Percentiles rank a stretch among this genome's conserved stretches.
phyloP scores from a whole-genome alignment of 805 yeast species.

The Wickerhamiella spandovensis region DNA sequence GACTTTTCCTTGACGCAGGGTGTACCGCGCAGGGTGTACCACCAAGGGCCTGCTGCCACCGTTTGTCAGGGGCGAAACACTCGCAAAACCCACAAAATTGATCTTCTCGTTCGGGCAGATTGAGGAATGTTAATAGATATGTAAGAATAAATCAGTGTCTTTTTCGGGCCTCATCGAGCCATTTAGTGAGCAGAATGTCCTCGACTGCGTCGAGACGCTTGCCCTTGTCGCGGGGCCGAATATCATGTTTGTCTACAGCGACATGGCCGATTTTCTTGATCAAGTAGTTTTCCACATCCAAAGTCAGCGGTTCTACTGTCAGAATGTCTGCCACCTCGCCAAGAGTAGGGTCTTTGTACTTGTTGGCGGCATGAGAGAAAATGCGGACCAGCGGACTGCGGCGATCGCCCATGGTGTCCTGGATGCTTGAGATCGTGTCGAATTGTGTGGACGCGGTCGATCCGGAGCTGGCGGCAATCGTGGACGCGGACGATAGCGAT shows the following conservation, averaged over 20 bases:
- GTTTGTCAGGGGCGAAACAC: no score
- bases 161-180: constrained; percentile 13
- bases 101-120: no score
- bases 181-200: constrained; percentile 15
- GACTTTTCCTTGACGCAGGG: no score
- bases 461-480: background rate
- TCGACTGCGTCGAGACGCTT: constrained; percentile 16
- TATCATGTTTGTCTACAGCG: constrained; percentile 9
- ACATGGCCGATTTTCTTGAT: constrained; percentile 14
- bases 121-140: background rate
- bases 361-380: constrained; percentile 16
- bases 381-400: constrained; percentile 13
- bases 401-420: constrained; percentile 4
- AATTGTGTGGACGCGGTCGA: background rate
- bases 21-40: no score
- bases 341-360: constrained; percentile 17
- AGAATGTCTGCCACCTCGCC: constrained; percentile 16
- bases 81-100: no score
- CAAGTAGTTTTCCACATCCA: constrained; percentile 16
- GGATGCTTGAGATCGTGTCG: constrained; percentile 5
- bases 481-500: constrained; percentile 3
- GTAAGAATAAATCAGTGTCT: background rate
- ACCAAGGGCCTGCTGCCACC: no score
- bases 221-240: constrained; percentile 4
- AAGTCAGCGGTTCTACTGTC: constrained; percentile 17